Percentiles rank a stretch among this genome's conserved stretches.
Evolutionary conservation across 2,329 filamentous ascomycete species (phyloP).

Genomic region (Cladosporium sp.): DNA sequence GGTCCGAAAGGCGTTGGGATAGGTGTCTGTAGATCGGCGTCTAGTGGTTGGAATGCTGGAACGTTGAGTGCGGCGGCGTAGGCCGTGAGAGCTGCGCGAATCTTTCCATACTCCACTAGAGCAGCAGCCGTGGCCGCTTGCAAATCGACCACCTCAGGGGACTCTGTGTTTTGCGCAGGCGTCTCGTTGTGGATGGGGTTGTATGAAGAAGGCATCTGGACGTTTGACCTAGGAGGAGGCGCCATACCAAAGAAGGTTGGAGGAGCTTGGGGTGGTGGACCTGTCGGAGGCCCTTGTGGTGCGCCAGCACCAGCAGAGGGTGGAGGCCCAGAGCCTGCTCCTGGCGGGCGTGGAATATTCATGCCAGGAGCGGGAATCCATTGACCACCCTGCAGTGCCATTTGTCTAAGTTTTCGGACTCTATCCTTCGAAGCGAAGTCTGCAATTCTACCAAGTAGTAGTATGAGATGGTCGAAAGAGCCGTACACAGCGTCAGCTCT

Average conservation of each 20-base stretch:
- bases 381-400: slow-evolving; percentile 60
- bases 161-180: slow-evolving; percentile 25
- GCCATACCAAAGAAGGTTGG: slow-evolving; percentile 58
- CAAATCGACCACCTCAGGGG: slow-evolving; percentile 50
- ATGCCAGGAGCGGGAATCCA: slow-evolving; percentile 58
- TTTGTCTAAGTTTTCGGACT: slow-evolving; percentile 71
- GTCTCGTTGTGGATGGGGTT: slow-evolving; percentile 25
- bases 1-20: slow-evolving; percentile 76
- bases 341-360: slow-evolving; percentile 43
- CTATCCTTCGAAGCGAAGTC: slow-evolving; percentile 79
- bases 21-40: slow-evolving; percentile 65
- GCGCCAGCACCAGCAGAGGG: background rate
- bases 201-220: slow-evolving; percentile 49
- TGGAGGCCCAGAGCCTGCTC: slow-evolving; percentile 27
- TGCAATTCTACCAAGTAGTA: slow-evolving; percentile 77
- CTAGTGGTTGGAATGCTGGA: slow-evolving; percentile 73
- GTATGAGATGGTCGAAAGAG: slow-evolving; percentile 82
- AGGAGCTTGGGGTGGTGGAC: slow-evolving; percentile 34
- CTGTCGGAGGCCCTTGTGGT: background rate
- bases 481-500: slow-evolving; percentile 79
- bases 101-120: slow-evolving; percentile 74
- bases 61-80: slow-evolving; percentile 66
- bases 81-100: slow-evolving; percentile 69
- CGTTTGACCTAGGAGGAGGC: slow-evolving; percentile 42
- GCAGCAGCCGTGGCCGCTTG: slow-evolving; percentile 69